phyloP scores from a whole-genome alignment of 2,329 filamentous ascomycete species.

The Fusarium setosum region DNA sequence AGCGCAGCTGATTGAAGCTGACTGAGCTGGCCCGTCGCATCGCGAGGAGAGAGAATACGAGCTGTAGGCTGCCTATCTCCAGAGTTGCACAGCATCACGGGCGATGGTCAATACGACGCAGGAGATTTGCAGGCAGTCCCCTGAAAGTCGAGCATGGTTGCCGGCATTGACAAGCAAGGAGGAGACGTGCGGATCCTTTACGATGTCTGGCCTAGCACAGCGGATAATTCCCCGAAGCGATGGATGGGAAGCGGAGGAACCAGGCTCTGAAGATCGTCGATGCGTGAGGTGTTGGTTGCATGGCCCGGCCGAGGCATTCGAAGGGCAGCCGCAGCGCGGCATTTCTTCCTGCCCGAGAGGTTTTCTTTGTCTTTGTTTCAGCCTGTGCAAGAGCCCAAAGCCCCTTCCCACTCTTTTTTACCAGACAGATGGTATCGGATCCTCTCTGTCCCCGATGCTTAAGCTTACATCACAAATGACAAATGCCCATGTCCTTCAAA shows the following conservation, averaged over 20 bases:
- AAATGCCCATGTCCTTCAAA: constrained; percentile 2
- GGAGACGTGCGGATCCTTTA: constrained; percentile 24
- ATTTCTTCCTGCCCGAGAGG: constrained; percentile 3
- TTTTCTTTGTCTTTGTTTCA: constrained; percentile 5
- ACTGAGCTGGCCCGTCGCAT: too few relatives aligned
- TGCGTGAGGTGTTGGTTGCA: constrained; percentile 7
- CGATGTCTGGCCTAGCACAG: constrained; percentile 17
- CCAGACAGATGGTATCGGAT: not conserved
- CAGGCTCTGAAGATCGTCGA: constrained; percentile 27
- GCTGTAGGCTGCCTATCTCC: constrained; percentile 17
- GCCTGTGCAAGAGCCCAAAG: not conserved
- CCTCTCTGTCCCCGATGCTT: constrained; percentile 4
- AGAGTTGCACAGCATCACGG: constrained; percentile 31
- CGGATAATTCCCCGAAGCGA: constrained; percentile 5
- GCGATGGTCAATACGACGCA: constrained; percentile 31
- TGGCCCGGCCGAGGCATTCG: constrained; percentile 22
- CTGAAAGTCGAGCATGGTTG: constrained; percentile 10
- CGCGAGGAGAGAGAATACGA: constrained; percentile 20
- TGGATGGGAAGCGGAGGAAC: constrained; percentile 6
- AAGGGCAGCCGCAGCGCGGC: not conserved
- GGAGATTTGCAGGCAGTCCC: constrained; percentile 2
- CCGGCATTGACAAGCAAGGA: constrained; percentile 1
- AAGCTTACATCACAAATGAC: not conserved
- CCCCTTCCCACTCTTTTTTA: not conserved
- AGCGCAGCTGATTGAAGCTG: too few relatives aligned